phyloP scores from a whole-genome alignment of 108 stramenopile species.

The Licmophora abbreviata region DNA sequence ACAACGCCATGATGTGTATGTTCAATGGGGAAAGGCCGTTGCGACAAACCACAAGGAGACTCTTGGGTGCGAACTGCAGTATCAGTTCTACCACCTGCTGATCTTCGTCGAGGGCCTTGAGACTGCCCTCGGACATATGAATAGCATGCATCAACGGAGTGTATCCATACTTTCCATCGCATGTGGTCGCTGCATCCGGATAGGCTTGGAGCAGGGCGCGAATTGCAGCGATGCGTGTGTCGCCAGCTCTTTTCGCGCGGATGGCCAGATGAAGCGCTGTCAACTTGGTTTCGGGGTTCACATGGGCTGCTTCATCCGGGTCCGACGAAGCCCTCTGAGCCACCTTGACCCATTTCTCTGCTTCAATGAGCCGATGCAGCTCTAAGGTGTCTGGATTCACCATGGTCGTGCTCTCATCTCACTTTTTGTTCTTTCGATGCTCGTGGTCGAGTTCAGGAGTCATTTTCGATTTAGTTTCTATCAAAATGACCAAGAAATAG shows the following conservation, averaged over 20 bases:
- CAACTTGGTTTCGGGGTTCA: slow-evolving; percentile 6
- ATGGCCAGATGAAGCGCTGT: slow-evolving; percentile 14
- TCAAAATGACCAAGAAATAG: too few relatives aligned
- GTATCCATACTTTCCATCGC: neutral
- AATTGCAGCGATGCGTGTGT: slow-evolving; percentile 8
- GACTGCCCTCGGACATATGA: neutral
- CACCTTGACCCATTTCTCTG: slow-evolving; percentile 4
- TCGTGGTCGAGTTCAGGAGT: neutral
- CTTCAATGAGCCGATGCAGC: neutral
- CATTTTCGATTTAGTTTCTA: too few relatives aligned
- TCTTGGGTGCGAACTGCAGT: slow-evolving; percentile 3
- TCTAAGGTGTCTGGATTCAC: neutral
- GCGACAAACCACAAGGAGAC: slow-evolving; percentile 1
- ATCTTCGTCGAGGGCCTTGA: slow-evolving; percentile 1
- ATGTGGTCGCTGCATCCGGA: slow-evolving; percentile 5
- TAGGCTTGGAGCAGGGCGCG: slow-evolving; percentile 5
- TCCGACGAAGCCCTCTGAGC: neutral
- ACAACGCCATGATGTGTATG: slow-evolving; percentile 15
- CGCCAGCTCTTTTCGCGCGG: neutral
- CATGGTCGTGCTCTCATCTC: neutral
- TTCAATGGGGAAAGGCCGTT: slow-evolving; percentile 14
- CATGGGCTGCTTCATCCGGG: slow-evolving; percentile 7
- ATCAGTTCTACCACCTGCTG: slow-evolving; percentile 7
- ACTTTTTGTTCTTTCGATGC: neutral
- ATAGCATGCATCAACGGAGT: slow-evolving; percentile 17